Evolutionary conservation across 208 protist species (phyloP), one percentile per base, ranked within the genome.

Genomic region (Acanthamoeba rhysodes): DNA sequence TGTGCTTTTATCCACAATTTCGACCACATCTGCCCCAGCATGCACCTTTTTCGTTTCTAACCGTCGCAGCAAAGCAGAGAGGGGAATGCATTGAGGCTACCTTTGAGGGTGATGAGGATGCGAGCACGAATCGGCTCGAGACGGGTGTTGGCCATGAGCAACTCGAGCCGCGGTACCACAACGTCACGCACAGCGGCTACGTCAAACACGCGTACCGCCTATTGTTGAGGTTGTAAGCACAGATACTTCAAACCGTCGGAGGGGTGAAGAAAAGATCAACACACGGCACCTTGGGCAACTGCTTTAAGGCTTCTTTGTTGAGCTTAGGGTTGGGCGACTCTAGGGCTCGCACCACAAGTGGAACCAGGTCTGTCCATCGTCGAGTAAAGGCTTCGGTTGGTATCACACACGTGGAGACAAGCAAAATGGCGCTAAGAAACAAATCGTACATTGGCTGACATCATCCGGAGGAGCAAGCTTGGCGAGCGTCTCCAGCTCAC

Each of bases 311-410:
- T 59, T 88, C 80, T 37, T 88, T 48, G 41, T 88, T 55, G 50
- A 88, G 41, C 80, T 88, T 88, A 0, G 80, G 80, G 80, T 88
- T 55, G 27, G 80, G 53, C n/a, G 41, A n/a, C 80, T 88, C 80
- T 41, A 88, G 29, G 6, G 50, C 37, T 18, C 80, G 80, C 18
- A 62, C 45, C 41, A 62, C 50, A 14, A 88, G 22, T 34, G 80
- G 80, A 16, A 88, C 41, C 50, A 88, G 24, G 41, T 88, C 80
- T 88, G 22, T 84, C 37, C 74, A 18, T 64, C 10, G 57, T 27
- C 74, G 27, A 64, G 57, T 27, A 22, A 16, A 18, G 22, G 57
- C 70, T 20, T 4, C 45, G 10, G 45, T 48, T 48, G 45, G 45
- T 48, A 48, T 48, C 45, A 9, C 45, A 48, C 45, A 48, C 41